These are phyloP conservation scores for Theileria orientalis DNA, from an alignment of 169 alveolate species.

Conservation along the genomic window DNA sequence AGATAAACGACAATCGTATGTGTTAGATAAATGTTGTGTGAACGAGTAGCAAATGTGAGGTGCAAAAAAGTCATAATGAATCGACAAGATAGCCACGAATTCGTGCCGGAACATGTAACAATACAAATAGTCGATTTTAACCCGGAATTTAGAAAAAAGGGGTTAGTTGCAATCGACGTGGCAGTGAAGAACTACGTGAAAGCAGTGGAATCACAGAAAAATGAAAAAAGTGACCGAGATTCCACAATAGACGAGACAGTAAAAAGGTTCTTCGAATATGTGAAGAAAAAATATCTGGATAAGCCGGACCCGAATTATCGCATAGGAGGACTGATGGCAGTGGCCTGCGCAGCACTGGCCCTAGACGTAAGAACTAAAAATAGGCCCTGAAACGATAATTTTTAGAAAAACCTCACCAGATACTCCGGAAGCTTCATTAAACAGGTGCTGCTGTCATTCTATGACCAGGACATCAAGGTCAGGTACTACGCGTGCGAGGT, in stretches of 20 bases:
- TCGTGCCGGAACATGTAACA: constrained; percentile 36
- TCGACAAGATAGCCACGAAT: constrained; percentile 43
- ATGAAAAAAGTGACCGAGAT: constrained; percentile 5
- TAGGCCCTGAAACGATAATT: neutral
- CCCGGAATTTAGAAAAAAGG: constrained; percentile 44
- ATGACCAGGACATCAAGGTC: constrained; percentile 72
- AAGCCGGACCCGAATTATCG: constrained; percentile 50
- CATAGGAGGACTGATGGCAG: constrained; percentile 61
- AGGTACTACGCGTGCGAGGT: constrained; percentile 79
- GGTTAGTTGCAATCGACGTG: constrained; percentile 40
- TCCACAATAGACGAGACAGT: constrained; percentile 25
- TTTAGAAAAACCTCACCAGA: constrained; percentile 37
- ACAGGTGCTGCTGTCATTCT: constrained; percentile 45
- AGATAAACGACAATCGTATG: constrained; percentile 22
- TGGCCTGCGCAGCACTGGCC: constrained; percentile 65
- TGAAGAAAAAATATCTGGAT: constrained; percentile 44
- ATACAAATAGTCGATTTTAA: constrained; percentile 40
- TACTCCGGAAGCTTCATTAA: constrained; percentile 37
- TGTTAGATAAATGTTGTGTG: neutral
- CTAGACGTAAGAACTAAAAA: constrained; percentile 43
- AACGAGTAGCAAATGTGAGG: neutral
- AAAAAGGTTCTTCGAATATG: constrained; percentile 33
- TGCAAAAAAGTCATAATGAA: neutral
- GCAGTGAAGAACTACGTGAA: constrained; percentile 34
- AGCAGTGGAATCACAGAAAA: neutral